Conservation (phyloP, 1,284 basidiomycete species). For the Schizophyllum commune region DNA sequence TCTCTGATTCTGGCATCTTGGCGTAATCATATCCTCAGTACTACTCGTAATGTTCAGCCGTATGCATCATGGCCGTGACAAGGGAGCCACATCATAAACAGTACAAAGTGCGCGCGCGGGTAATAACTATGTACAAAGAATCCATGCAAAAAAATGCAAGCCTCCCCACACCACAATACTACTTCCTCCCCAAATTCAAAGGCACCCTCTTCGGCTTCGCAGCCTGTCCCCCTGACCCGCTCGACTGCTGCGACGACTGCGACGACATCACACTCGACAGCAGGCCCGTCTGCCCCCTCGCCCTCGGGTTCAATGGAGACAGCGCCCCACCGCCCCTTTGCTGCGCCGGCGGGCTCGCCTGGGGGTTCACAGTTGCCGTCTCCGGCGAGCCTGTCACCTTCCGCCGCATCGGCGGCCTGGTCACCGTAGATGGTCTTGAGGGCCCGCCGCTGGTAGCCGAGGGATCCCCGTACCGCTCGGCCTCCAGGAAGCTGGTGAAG, state of each 20-base stretch:
- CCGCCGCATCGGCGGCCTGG: constrained; percentile 43
- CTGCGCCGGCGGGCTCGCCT: constrained; percentile 21
- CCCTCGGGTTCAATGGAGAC: constrained; percentile 68
- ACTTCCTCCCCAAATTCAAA: constrained; percentile 37
- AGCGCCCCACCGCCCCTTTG: constrained; percentile 33
- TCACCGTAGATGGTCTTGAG: constrained; percentile 15
- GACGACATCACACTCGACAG: constrained; percentile 16
- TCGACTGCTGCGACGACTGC: not conserved
- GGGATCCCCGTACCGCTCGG: constrained; percentile 28
- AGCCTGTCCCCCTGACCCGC: constrained; percentile 5
- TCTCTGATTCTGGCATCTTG: constrained; percentile 1
- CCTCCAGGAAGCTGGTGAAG: constrained; percentile 36
- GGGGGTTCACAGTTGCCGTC: constrained; percentile 20
- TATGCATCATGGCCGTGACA: not conserved
- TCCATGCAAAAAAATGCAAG: not conserved
- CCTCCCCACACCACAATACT: not conserved
- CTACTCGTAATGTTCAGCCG: not conserved
- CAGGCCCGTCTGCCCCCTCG: constrained; percentile 42
- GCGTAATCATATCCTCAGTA: not conserved
- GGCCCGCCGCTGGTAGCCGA: constrained; percentile 18
- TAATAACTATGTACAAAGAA: not conserved
- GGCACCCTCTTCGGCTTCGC: constrained; percentile 32
- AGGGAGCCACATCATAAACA: not conserved
- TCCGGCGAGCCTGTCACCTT: constrained; percentile 45
- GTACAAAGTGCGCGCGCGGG: not conserved